Base-by-base conservation (phyloP, 495 filamentous ascomycete genomes). In the Lophiotrema nucula region DNA sequence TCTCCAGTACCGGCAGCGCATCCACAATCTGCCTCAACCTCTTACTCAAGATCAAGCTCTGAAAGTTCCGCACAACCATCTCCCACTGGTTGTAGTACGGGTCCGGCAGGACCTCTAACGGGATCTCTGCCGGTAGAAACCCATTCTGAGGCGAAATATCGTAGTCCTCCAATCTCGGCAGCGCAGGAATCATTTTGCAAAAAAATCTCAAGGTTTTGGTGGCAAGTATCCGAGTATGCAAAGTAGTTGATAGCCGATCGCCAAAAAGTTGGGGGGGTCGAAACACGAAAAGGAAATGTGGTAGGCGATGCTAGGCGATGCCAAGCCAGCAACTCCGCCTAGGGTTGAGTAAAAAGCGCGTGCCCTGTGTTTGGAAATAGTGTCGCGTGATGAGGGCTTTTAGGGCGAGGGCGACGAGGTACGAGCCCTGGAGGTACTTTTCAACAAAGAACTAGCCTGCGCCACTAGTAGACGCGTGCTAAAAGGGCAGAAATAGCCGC, bases 61-160 rank as follows among this genome's bases (percentile, higher is more conserved):
- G 93, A n/a, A 99, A 72, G 67, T 96, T 95, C 33, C 82, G 78
- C 19, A 83, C 81, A 24, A 96, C 79, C 53, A 82, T 77, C 74
- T 99, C 93, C 93, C 93, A 99, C 64, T 88, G 87, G 63, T 84
- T 81, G 72, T 97, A 99, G 77, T 96, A 97, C 0, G 85, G 81
- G 65, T 96, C 85, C 12, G 91, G 88, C 28, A 97, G 81, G 48
- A 79, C 68, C 48, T 87, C 82, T 54, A 97, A 76, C 27, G 93
- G 95, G n/a, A 85, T 73, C 60, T 89, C 83, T 24, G 85, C 72
- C 0, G 93, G 89, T 37, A 99, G 86, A 74, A 99, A 99, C 58
- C 93, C 93, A 77, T 89, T 78, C 43, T 84, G 77, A 38, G 85
- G 79, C 52, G 92, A 95, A 71, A 98, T 86, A 70, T 87, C 90